A percentile compares a stretch with the other conserved stretches of the same genome.
Evolutionary conservation across 179 eudicot genomes (phyloP).

Genomic region (Gypsophila paniculata): DNA sequence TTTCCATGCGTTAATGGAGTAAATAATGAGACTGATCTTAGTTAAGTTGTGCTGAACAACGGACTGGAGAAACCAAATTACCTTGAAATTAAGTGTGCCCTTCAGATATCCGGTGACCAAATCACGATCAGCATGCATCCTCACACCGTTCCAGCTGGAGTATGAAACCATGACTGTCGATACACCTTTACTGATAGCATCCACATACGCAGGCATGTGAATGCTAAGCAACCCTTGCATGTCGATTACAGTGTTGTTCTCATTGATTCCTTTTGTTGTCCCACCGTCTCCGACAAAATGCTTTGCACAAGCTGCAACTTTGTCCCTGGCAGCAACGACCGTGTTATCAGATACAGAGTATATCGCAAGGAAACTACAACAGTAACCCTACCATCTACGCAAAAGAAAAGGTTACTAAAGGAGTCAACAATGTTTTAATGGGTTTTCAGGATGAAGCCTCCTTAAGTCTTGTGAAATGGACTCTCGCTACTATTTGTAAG

Average conservation of each 20-base stretch:
- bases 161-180: slow-evolving; percentile 51
- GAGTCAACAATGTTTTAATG: too few species aligned
- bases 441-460: too few species aligned
- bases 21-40: background rate
- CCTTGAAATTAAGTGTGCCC: slow-evolving; percentile 46
- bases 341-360: slow-evolving; percentile 5
- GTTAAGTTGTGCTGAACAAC: background rate
- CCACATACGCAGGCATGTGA: slow-evolving; percentile 50
- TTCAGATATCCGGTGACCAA: slow-evolving; percentile 43
- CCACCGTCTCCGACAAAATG: slow-evolving; percentile 56
- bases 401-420: background rate
- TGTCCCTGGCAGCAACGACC: slow-evolving; percentile 33
- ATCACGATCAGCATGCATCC: slow-evolving; percentile 48
- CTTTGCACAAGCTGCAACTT: slow-evolving; percentile 52
- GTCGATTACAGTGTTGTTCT: slow-evolving; percentile 38
- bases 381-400: background rate
- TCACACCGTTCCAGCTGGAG: slow-evolving; percentile 52
- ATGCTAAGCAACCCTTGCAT: slow-evolving; percentile 39
- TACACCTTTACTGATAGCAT: slow-evolving; percentile 42
- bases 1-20: background rate
- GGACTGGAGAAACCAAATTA: slow-evolving; percentile 18
- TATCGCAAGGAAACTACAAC: background rate
- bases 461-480: too few species aligned
- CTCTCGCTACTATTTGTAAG: too few species aligned
- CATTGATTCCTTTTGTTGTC: slow-evolving; percentile 40